Percentiles rank a stretch among this genome's conserved stretches.
These are phyloP conservation scores for Eimeria falciformis DNA, from an alignment of 169 alveolate genomes.

Conservation along the genomic window DNA sequence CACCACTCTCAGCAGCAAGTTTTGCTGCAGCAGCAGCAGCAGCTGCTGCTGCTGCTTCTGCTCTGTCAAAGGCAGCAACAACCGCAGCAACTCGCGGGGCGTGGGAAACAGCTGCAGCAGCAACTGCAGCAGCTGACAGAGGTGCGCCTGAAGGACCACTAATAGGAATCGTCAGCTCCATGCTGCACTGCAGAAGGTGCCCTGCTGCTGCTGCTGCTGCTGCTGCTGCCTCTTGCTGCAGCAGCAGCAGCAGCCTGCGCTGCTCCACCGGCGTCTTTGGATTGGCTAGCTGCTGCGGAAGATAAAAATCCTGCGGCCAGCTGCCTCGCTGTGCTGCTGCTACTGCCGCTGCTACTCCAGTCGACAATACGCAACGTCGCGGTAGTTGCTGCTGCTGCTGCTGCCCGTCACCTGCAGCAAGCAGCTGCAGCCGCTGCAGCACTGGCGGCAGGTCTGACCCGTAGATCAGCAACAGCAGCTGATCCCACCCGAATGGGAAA, in stretches of 20 bases:
- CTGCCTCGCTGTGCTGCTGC: conserved; percentile 28
- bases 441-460: conserved; percentile 11
- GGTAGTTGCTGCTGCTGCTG: conserved; percentile 49
- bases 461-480: conserved; percentile 55
- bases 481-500: conserved; percentile 76
- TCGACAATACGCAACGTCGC: neutral
- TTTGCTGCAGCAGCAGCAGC: conserved; percentile 22
- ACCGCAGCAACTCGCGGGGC: conserved; percentile 2
- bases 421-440: conserved; percentile 58
- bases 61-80: conserved; percentile 5
- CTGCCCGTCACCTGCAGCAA: neutral
- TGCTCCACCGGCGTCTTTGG: neutral
- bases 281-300: neutral
- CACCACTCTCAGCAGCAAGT: neutral
- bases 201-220: conserved; percentile 29
- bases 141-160: neutral
- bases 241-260: neutral
- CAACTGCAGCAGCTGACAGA: conserved; percentile 17
- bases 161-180: conserved; percentile 20
- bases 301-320: neutral
- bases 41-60: conserved; percentile 48
- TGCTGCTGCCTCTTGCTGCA: conserved; percentile 49
- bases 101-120: neutral
- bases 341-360: conserved; percentile 1
- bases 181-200: conserved; percentile 25